phyloP scores from a whole-genome alignment of 768 basidiomycete genomes.

The Pisolithus marmoratus region DNA sequence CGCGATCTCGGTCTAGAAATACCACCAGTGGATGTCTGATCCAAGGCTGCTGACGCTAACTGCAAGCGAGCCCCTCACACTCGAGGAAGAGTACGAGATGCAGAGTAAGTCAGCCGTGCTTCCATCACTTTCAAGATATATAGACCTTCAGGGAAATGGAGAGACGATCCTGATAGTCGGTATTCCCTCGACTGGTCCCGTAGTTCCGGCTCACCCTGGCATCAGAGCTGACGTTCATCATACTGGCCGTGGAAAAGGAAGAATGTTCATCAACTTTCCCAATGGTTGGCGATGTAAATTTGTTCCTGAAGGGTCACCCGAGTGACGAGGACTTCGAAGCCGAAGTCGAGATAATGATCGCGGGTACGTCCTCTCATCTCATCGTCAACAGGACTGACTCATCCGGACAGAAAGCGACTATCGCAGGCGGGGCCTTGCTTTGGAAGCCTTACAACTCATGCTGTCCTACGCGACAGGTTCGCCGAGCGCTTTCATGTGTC shows the following conservation, averaged over 20 bases:
- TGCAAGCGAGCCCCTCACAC: conserved; percentile 75
- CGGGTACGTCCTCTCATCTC: conserved; percentile 41
- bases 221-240: conserved; percentile 83
- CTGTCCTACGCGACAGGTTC: conserved; percentile 60
- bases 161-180: conserved; percentile 73
- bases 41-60: conserved; percentile 69
- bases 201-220: neutral
- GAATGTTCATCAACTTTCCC: conserved; percentile 33
- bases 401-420: conserved; percentile 49
- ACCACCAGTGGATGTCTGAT: conserved; percentile 85
- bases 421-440: conserved; percentile 63
- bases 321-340: conserved; percentile 51
- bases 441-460: conserved; percentile 58
- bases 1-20: conserved; percentile 43
- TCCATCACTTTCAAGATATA: neutral
- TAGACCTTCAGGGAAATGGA: conserved; percentile 66
- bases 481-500: conserved; percentile 15
- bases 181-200: neutral
- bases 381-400: neutral
- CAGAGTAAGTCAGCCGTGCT: conserved; percentile 51
- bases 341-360: conserved; percentile 92
- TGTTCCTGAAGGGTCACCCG: conserved; percentile 66
- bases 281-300: conserved; percentile 92
- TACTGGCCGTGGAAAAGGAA: conserved; percentile 48
- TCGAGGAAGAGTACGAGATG: conserved; percentile 86